phyloP scores from a whole-genome alignment of 768 basidiomycete genomes.

The Kockovaella imperatae region DNA sequence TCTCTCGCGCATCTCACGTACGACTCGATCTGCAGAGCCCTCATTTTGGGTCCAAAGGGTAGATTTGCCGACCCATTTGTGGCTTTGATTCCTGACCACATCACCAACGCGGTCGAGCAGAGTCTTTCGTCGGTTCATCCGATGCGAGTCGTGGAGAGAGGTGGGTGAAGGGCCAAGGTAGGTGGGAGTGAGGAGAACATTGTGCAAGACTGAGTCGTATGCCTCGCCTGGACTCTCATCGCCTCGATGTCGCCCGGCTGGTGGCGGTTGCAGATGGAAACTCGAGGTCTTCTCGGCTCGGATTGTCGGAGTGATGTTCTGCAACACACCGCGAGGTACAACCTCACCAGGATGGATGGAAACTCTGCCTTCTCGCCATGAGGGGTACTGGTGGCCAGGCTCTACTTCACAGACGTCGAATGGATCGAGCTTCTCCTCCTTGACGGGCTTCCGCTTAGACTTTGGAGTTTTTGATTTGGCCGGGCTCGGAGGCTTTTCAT shows the following conservation, averaged over 20 bases:
- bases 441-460: not conserved
- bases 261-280: conserved; percentile 1
- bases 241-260: not conserved
- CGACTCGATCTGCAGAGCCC: too few relatives aligned
- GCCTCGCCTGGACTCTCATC: conserved; percentile 1
- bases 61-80: too few relatives aligned
- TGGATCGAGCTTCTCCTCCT: conserved; percentile 23
- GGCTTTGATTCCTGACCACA: too few relatives aligned
- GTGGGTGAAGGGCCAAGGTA: conserved; percentile 22
- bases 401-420: conserved; percentile 30
- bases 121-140: not conserved
- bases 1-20: conserved; percentile 12
- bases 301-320: not conserved
- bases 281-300: conserved; percentile 4
- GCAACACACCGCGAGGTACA: conserved; percentile 8
- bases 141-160: not conserved
- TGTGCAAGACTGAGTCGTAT: conserved; percentile 35
- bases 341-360: conserved; percentile 31
- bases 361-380: conserved; percentile 36
- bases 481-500: not conserved
- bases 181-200: conserved; percentile 33
- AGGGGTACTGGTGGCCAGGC: conserved; percentile 32
- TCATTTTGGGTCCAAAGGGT: too few relatives aligned
- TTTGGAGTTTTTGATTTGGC: conserved; percentile 7
- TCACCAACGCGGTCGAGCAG: not conserved